These are phyloP conservation scores for Gracilaria caudata DNA, from an alignment of 23 red algal species.

Conservation along the genomic window DNA sequence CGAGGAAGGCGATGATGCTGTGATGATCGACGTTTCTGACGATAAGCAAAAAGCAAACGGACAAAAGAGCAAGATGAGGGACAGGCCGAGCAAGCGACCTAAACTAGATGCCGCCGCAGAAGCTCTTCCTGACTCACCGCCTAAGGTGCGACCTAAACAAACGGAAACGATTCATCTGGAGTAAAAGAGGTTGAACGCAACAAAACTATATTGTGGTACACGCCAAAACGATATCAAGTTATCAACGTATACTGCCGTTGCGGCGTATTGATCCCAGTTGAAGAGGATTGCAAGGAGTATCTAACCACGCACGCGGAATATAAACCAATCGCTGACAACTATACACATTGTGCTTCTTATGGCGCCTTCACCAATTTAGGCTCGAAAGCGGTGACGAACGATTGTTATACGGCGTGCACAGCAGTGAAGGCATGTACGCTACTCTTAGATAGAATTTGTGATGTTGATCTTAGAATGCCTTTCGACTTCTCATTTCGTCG, in stretches of 20 bases:
- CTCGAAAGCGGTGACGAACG: conserved; percentile 13
- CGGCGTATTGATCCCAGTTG: neutral
- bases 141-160: neutral
- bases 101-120: conserved; percentile 40
- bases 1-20: neutral
- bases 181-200: neutral
- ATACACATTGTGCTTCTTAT: conserved; percentile 24
- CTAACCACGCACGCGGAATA: neutral
- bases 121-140: conserved; percentile 48
- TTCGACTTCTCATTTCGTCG: conserved; percentile 83
- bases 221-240: neutral
- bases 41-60: neutral
- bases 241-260: neutral
- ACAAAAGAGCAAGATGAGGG: neutral
- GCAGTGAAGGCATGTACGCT: conserved; percentile 9
- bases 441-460: conserved; percentile 2
- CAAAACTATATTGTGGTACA: neutral
- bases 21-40: neutral
- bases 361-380: neutral
- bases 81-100: conserved; percentile 17
- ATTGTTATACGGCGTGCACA: neutral
- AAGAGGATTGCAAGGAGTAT: neutral
- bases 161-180: neutral
- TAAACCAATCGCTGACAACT: conserved; percentile 8
- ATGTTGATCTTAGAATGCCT: conserved; percentile 60